These are phyloP conservation scores for Metschnikowia shivogae DNA, from an alignment of 805 yeast genomes.

Conservation along the genomic window DNA sequence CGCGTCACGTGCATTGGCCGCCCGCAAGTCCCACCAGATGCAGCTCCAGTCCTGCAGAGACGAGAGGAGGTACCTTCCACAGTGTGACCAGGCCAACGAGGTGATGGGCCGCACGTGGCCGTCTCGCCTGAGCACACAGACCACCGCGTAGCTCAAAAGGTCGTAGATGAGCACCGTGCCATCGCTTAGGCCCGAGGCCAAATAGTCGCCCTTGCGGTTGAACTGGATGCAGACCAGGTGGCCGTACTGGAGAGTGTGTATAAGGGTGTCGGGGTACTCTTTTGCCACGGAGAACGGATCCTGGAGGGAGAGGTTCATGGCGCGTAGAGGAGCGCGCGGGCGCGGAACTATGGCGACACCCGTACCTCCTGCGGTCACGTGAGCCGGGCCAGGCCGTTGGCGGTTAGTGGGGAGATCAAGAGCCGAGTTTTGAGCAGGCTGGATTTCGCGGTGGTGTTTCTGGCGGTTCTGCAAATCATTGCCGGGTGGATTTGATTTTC, in stretches of 20 bases:
- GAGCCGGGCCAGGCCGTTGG: background rate
- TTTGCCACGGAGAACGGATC: slow-evolving; percentile 91
- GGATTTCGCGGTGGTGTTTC: too few species aligned
- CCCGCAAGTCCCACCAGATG: slow-evolving; percentile 71
- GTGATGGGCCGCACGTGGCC: slow-evolving; percentile 74
- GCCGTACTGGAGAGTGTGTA: slow-evolving; percentile 63
- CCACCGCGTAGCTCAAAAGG: slow-evolving; percentile 52
- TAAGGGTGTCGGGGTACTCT: slow-evolving; percentile 85
- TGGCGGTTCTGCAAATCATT: too few species aligned
- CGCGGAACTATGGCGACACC: too few species aligned
- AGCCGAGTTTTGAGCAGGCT: too few species aligned
- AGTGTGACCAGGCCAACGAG: slow-evolving; percentile 67
- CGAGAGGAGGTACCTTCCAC: slow-evolving; percentile 66
- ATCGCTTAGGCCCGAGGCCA: slow-evolving; percentile 17
- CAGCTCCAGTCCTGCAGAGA: slow-evolving; percentile 81
- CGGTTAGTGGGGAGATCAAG: too few species aligned
- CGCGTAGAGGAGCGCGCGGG: background rate
- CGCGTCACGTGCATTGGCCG: slow-evolving; percentile 17
- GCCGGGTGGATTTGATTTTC: too few species aligned
- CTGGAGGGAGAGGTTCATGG: slow-evolving; percentile 74
- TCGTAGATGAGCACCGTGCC: slow-evolving; percentile 23
- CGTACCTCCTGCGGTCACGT: slow-evolving; percentile 3
- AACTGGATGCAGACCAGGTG: slow-evolving; percentile 64
- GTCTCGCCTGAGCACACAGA: slow-evolving; percentile 45
- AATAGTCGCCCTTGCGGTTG: slow-evolving; percentile 73